Evolutionary conservation across 1,139 yeast species (phyloP), one percentile per base, ranked within the genome.

Genomic region (Candida tropicalis): DNA sequence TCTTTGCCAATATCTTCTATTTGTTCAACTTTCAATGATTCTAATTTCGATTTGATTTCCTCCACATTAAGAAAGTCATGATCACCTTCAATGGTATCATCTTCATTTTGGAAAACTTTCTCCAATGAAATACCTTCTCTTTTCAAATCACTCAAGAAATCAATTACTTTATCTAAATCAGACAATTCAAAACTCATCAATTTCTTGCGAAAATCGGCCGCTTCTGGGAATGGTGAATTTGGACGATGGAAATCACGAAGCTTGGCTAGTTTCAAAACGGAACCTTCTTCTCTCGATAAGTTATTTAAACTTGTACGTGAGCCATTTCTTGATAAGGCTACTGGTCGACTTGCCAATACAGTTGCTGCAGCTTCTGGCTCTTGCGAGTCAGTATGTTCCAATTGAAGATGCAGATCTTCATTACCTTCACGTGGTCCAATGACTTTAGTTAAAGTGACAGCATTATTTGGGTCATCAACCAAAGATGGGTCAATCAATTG

Each of bases 101-200:
- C 41, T 35, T 53, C 49, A 45, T 53, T 50, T 40, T 69, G 69
- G 56, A 80, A 84, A 3, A 84, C 63, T 23, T 73, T 73, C 33
- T 74, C 73, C 20, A 84, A 56, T 9, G 75, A 65, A 12, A 82
- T 67, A 0, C 88, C 87, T 28, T 71, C 63, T 13, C 63, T 62
- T 50, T 79, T 80, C 47, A 84, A 64, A 13, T 63, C 62, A 29
- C 73, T 76, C 46, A 85, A 67, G 32, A 77, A 71, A 12, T 63
- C 66, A 8, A 81, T 70, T 18, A 83, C 68, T 38, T 75, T 72
- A 36, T 77, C 75, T 34, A 84, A 68, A 56, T 83, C 87, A 15
- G 70, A 66, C 7, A 81, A 65, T 47, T 76, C 68, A 24, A 66
- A 60, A 20, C 62, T 69, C 46, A 75, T 53, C 37, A 85, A 62